Evolutionary conservation across 306 rosid species (phyloP).

Genomic region (Glycine soja): DNA sequence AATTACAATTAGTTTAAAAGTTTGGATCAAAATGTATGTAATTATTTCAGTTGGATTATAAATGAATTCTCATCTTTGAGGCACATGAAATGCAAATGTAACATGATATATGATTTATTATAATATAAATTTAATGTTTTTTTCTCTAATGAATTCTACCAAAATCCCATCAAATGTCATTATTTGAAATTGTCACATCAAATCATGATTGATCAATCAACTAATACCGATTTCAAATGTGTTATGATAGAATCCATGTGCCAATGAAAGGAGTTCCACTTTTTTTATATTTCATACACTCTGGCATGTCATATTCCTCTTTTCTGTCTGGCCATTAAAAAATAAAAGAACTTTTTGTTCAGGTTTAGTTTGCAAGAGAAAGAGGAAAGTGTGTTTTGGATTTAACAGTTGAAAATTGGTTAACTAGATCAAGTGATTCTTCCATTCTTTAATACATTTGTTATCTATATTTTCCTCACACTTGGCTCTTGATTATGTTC

Average conservation of each 20-base stretch:
- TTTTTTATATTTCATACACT: not conserved
- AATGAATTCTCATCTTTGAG: not conserved
- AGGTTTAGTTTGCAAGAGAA: slow-evolving; percentile 23
- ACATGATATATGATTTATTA: slow-evolving; percentile 12
- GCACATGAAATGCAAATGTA: not conserved
- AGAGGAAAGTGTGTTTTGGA: slow-evolving; percentile 22
- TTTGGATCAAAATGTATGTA: slow-evolving; percentile 9
- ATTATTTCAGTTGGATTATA: slow-evolving; percentile 18
- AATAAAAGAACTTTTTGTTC: not conserved
- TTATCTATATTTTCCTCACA: slow-evolving; percentile 14
- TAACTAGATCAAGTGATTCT: slow-evolving; percentile 4
- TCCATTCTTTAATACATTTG: slow-evolving; percentile 26
- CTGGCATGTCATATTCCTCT: not conserved
- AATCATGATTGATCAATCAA: slow-evolving; percentile 30
- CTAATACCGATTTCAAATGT: not conserved
- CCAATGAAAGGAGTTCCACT: not conserved
- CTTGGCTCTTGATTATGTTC: slow-evolving; percentile 26
- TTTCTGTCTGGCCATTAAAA: not conserved
- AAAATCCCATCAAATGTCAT: slow-evolving; percentile 24
- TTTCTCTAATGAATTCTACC: slow-evolving; percentile 22
- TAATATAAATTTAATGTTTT: not conserved
- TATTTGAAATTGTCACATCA: not conserved
- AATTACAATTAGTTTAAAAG: not conserved
- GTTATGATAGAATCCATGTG: not conserved
- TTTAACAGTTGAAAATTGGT: slow-evolving; percentile 21